A percentile compares a stretch with the other conserved stretches of the same genome.
phyloP scores from a whole-genome alignment of 164 flowering plant genomes.

The Houttuynia cordata region DNA sequence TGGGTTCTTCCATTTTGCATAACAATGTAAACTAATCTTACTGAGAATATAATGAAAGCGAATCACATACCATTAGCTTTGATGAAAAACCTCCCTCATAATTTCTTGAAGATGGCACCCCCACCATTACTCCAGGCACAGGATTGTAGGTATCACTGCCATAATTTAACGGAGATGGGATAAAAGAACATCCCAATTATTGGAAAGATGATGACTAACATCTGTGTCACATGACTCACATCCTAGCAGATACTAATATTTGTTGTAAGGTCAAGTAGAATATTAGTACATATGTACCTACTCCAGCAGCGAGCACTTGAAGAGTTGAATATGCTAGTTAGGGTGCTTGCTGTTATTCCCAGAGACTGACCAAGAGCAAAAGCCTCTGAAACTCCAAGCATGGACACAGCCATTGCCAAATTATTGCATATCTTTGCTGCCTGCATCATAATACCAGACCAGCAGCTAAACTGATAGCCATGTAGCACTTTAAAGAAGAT shows the following conservation, averaged over 20 bases:
- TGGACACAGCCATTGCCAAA: conserved; percentile 83
- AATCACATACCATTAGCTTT: conserved; percentile 69
- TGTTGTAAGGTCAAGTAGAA: too few relatives aligned
- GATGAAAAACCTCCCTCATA: conserved; percentile 85
- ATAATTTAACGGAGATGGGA: conserved; percentile 1
- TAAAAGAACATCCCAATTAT: neutral
- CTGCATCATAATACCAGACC: conserved; percentile 20
- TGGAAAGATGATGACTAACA: neutral
- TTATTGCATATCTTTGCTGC: conserved; percentile 95
- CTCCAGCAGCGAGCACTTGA: conserved; percentile 98
- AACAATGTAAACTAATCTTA: too few relatives aligned
- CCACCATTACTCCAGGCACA: conserved; percentile 95
- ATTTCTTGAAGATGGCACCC: conserved; percentile 82
- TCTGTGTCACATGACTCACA: too few relatives aligned
- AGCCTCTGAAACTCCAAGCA: conserved; percentile 92
- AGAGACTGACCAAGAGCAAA: conserved; percentile 79
- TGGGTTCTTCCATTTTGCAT: too few relatives aligned
- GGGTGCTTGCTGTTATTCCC: conserved; percentile 55
- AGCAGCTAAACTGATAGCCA: too few relatives aligned
- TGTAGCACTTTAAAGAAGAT: too few relatives aligned
- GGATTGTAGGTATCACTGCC: conserved; percentile 89
- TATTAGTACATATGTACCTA: conserved; percentile 10
- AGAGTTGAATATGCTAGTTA: conserved; percentile 68
- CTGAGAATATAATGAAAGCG: neutral
- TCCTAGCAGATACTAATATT: too few relatives aligned